Base-by-base conservation (phyloP, 257 asterid genomes). In the Ligustrum vulgare region DNA sequence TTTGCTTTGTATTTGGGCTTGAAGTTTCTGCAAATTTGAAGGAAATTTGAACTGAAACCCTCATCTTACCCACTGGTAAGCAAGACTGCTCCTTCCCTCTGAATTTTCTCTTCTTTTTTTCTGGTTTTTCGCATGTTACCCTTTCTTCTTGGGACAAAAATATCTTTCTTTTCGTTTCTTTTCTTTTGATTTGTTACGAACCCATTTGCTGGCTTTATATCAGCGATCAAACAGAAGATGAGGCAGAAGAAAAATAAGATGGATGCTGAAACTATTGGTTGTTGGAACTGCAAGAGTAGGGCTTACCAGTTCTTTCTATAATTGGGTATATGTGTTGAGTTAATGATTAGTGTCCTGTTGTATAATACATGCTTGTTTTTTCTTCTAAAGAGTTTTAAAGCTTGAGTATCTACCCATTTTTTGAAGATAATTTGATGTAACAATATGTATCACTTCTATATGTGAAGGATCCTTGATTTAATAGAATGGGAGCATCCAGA, bases 401-500 rank as follows among this genome's bases (percentile, higher is more conserved):
- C 67, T 79, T 66, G 47, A 70, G 36, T 45, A 60, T 68, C 37
- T 79, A 39, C 76, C 72, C 82, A 70, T 85, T 58, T 82, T 76
- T 67, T 91, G 99, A 98, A 34, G 97, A 92, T 49, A 91, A 88
- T 85, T 73, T 95, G 75, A 85, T 95, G 88, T 91, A 85, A 84
- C 99, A 95, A 78, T 92, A 98, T 67, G 91, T 95, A 35, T 82
- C 90, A 72, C 99, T 95, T 71, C 78, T 95, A 80, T 91, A 81
- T 10, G 96, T 89, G 78, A 95, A 95, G 88, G 99, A 95, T 86
- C 99, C 98, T 41, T 80, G 93, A 79, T 93, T 93, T 78, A 95
- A 95, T 79, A 87, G 97, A 86, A 95, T 93, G 90, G 99, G 99
- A 77, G 99, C 99, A 66, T 91, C 99, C 80, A 86, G 99, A 91